These are phyloP conservation scores for Ophiostoma perfectum DNA, from an alignment of 2,329 filamentous ascomycete genomes.

Conservation along the genomic window DNA sequence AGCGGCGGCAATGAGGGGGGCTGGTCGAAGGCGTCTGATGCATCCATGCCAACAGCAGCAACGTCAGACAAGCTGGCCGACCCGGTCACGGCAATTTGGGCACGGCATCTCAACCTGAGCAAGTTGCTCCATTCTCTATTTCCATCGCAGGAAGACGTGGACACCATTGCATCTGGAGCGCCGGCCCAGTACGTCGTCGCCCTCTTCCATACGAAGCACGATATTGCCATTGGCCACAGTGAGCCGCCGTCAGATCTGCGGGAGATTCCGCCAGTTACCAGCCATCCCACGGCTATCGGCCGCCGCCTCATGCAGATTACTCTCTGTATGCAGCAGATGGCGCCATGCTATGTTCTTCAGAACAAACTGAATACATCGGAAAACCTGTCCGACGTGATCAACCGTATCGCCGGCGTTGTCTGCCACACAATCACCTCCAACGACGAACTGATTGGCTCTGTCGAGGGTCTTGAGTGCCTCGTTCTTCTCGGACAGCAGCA, in stretches of 20 bases:
- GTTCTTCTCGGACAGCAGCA: constrained; percentile 46
- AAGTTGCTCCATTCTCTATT: constrained; percentile 33
- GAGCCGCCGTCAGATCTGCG: constrained; percentile 29
- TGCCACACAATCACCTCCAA: constrained; percentile 43
- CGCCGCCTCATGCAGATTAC: constrained; percentile 44
- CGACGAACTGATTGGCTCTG: constrained; percentile 46
- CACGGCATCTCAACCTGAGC: constrained; percentile 33
- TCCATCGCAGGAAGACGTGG: constrained; percentile 34
- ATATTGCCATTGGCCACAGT: constrained; percentile 31
- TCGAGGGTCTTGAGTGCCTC: constrained; percentile 51
- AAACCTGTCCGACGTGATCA: constrained; percentile 31
- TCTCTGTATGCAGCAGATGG: constrained; percentile 43
- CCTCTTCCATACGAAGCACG: constrained; percentile 33
- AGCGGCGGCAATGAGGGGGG: neutral
- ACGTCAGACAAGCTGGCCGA: neutral
- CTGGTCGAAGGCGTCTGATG: too few species aligned
- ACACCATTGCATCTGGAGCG: constrained; percentile 31
- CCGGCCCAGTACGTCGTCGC: constrained; percentile 30
- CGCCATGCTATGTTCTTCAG: constrained; percentile 31
- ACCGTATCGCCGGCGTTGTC: constrained; percentile 33
- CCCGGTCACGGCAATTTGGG: constrained; percentile 18
- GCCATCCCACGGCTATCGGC: constrained; percentile 46
- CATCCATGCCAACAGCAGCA: neutral
- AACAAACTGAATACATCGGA: constrained; percentile 30
- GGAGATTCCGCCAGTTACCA: constrained; percentile 33